Evolutionary conservation across 2,329 filamentous ascomycete genomes (phyloP).

Genomic region (Alternaria sp.): DNA sequence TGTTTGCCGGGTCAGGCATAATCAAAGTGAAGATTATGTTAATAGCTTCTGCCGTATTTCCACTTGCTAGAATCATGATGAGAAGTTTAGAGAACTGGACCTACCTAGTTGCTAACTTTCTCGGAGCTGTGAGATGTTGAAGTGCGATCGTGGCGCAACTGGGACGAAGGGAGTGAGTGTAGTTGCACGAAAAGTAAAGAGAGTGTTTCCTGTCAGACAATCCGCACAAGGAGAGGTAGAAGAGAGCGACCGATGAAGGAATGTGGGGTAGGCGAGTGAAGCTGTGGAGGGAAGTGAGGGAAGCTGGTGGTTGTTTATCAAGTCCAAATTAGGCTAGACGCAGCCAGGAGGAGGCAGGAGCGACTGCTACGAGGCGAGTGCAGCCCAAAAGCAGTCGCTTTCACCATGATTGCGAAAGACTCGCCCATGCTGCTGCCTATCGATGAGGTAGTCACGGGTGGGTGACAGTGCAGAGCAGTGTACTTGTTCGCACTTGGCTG

Average conservation of each 20-base stretch:
- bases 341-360: constrained; percentile 15
- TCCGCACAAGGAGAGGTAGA: constrained; percentile 31
- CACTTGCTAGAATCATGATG: constrained; percentile 6
- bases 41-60: constrained; percentile 3
- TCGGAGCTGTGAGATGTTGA: constrained; percentile 11
- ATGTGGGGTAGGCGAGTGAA: constrained; percentile 29
- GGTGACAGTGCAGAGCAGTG: neutral
- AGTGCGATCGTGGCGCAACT: constrained; percentile 30
- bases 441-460: neutral
- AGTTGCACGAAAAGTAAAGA: constrained; percentile 35
- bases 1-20: constrained; percentile 24
- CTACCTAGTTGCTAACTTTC: constrained; percentile 25
- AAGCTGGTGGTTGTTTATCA: constrained; percentile 21
- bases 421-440: neutral
- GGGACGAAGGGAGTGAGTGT: constrained; percentile 32
- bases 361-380: constrained; percentile 9
- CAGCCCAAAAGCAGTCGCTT: neutral
- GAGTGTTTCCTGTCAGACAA: constrained; percentile 35
- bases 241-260: constrained; percentile 31
- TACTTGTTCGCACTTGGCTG: neutral
- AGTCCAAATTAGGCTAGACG: constrained; percentile 22
- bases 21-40: neutral
- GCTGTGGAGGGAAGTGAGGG: constrained; percentile 20
- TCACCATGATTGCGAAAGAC: neutral
- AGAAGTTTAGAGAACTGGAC: neutral